Evolutionary conservation across 2,329 filamentous ascomycete species (phyloP).

Genomic region (Thermomyces lanuginosus): DNA sequence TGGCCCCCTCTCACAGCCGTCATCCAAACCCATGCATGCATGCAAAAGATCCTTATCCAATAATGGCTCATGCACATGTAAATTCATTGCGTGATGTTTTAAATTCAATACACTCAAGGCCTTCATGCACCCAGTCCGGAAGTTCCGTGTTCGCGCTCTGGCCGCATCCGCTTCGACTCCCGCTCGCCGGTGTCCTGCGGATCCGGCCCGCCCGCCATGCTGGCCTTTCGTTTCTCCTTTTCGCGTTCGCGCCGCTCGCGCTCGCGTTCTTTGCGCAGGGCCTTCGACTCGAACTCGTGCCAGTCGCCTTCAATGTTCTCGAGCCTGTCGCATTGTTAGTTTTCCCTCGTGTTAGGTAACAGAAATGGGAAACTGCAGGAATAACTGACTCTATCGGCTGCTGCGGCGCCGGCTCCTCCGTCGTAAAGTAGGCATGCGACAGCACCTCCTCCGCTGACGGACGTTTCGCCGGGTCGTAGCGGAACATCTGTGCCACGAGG

Average conservation of each 20-base stretch:
- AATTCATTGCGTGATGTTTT: too few species aligned
- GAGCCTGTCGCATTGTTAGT: constrained; percentile 36
- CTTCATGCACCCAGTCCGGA: too few species aligned
- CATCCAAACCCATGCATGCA: too few species aligned
- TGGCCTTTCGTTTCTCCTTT: constrained; percentile 34
- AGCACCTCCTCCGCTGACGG: constrained; percentile 74
- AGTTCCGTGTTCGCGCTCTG: constrained; percentile 16
- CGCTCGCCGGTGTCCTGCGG: constrained; percentile 20
- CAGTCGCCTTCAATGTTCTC: constrained; percentile 77
- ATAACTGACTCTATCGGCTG: constrained; percentile 66
- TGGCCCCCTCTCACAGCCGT: too few species aligned
- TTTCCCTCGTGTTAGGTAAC: constrained; percentile 11
- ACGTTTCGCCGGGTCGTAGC: constrained; percentile 69
- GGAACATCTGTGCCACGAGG: constrained; percentile 68
- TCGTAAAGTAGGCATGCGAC: constrained; percentile 72
- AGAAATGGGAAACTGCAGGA: constrained; percentile 1
- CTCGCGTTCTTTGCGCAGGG: constrained; percentile 71
- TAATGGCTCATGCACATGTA: too few species aligned
- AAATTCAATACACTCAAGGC: too few species aligned
- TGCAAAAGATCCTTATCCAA: too few species aligned
- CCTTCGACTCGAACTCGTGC: constrained; percentile 98
- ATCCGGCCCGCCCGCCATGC: constrained; percentile 25
- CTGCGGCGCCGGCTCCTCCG: constrained; percentile 58
- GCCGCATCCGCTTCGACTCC: constrained; percentile 23
- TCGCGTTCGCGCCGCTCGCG: constrained; percentile 37